Percentiles rank a stretch among this genome's conserved stretches.
phyloP scores from a whole-genome alignment of 75 land plant genomes.

The Cryptomeria japonica region DNA sequence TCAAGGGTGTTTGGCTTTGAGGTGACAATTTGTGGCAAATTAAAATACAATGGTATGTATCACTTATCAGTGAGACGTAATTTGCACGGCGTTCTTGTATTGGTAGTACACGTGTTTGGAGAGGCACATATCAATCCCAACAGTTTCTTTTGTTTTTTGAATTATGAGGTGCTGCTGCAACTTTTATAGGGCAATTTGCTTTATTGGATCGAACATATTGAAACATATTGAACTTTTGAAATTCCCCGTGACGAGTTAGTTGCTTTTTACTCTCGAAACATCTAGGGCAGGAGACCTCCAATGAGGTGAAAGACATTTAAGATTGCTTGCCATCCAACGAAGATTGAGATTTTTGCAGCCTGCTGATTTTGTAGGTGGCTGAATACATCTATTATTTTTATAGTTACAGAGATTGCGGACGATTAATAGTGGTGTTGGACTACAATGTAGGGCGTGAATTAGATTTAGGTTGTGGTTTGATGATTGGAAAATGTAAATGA shows the following conservation, averaged over 20 bases:
- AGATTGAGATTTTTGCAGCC: neutral
- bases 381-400: neutral
- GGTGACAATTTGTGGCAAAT: neutral
- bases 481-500: neutral
- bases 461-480: neutral
- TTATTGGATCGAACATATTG: neutral
- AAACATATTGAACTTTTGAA: neutral
- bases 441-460: neutral
- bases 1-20: neutral
- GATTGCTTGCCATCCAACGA: neutral
- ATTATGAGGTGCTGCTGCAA: neutral
- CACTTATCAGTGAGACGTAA: neutral
- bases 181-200: neutral
- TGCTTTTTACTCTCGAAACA: neutral
- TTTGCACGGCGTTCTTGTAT: neutral
- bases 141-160: neutral
- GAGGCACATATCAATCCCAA: neutral
- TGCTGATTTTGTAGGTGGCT: neutral
- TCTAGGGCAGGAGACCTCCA: neutral
- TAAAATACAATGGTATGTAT: neutral
- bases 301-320: neutral
- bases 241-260: neutral
- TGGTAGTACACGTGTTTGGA: neutral
- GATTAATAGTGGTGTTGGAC: neutral
- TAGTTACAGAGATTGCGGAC: neutral